Base-by-base conservation (phyloP, 164 flowering plant species). In the Stephania japonica region DNA sequence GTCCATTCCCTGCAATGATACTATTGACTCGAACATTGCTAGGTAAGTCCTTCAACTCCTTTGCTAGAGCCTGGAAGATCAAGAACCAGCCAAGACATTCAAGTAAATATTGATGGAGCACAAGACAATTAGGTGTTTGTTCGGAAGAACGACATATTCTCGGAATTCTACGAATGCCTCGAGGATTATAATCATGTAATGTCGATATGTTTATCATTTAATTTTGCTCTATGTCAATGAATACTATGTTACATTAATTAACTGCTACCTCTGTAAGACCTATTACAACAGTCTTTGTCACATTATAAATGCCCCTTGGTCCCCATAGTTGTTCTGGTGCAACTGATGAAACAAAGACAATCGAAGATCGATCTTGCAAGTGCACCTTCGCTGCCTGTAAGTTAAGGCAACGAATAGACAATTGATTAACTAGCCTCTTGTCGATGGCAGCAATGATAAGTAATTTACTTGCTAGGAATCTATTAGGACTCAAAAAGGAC, bases 201-300 rank as follows among this genome's bases (percentile, higher is more conserved):
- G 5, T 5, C 7, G 10, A 43, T n/a, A n/a, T n/a, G n/a, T n/a
- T n/a, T n/a, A n/a, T 44, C 8, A 44, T 1, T 44, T 44, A 44
- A 44, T 44, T 47, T 47, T 12, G 16, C 50, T 32, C 38, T 32
- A 32, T 32, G 38, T 44, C 14, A 44, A 9, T 47, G 16, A 47
- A 14, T 47, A 47, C 16, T 7, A 47, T 47, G 23, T 14, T n/a
- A 67, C 1, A 5, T 47, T 21, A 56, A 32, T 47, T 21, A 56
- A 32, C 7, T 75, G 38, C 38, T 32, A 32, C 99, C 94, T 95
- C 93, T 23, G 99, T 93, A 16, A 96, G 95, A 53, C 98, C 99
- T 49, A 93, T 86, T 78, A 96, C 94, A 68, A 97, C 99, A 7
- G 99, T 91, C 83, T 96, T 96, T 10, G 98, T 91, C 65, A 96